These are phyloP conservation scores for Brassica incana DNA, from an alignment of 345 rosid genomes.

Conservation along the genomic window DNA sequence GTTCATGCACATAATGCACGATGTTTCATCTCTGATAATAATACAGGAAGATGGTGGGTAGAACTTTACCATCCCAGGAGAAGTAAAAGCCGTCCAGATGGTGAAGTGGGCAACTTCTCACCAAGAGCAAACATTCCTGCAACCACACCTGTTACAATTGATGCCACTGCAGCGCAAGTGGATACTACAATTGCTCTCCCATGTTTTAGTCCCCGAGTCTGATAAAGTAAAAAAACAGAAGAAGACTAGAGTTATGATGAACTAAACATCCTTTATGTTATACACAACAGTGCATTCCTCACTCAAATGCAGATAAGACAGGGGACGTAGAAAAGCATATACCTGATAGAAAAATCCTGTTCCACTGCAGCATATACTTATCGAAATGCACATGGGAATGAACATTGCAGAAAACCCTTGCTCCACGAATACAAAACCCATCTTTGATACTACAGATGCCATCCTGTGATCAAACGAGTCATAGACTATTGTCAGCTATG, in stretches of 20 bases:
- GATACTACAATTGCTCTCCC: slow-evolving; percentile 95
- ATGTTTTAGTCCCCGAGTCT: slow-evolving; percentile 94
- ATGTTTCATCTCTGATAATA: not conserved
- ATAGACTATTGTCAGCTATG: slow-evolving; percentile 18
- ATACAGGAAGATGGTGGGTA: not conserved
- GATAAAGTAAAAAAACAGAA: slow-evolving; percentile 25
- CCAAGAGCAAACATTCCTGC: slow-evolving; percentile 97
- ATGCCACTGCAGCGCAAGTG: slow-evolving; percentile 96
- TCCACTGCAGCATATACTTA: slow-evolving; percentile 86
- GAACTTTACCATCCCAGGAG: slow-evolving; percentile 73
- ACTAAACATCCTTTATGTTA: not conserved
- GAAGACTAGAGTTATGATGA: slow-evolving; percentile 2
- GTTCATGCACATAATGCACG: not conserved
- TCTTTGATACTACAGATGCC: slow-evolving; percentile 95
- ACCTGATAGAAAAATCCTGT: slow-evolving; percentile 97
- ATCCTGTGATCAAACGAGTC: slow-evolving; percentile 59
- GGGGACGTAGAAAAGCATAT: not conserved
- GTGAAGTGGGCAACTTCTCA: slow-evolving; percentile 81
- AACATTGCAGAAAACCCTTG: slow-evolving; percentile 69
- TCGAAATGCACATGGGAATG: slow-evolving; percentile 78
- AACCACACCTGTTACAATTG: slow-evolving; percentile 90
- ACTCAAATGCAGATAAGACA: slow-evolving; percentile 9
- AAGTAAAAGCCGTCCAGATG: slow-evolving; percentile 68
- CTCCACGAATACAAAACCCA: slow-evolving; percentile 91
- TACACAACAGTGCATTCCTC: not conserved